Percentiles rank a stretch among this genome's conserved stretches.
phyloP scores from a whole-genome alignment of 768 basidiomycete species.

The Mycena vitilis region DNA sequence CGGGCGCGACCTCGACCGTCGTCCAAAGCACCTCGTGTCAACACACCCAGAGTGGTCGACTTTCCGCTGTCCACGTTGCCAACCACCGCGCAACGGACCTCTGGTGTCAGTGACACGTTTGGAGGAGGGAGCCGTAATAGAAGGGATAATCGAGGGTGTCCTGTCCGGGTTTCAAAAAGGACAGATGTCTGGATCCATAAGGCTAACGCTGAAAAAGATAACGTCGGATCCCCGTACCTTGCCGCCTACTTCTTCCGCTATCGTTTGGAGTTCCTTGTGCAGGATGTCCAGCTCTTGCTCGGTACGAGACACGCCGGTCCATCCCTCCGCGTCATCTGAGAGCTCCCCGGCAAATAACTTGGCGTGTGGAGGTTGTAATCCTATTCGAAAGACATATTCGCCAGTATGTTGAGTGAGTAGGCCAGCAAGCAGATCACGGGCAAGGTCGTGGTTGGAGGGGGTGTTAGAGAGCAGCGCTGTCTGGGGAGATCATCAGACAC shows the following conservation, averaged over 20 bases:
- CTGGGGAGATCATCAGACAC: conserved; percentile 45
- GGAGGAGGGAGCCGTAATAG: conserved; percentile 82
- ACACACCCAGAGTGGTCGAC: conserved; percentile 92
- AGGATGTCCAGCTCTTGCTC: conserved; percentile 64
- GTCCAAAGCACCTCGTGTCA: conserved; percentile 92
- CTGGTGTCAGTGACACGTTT: conserved; percentile 82
- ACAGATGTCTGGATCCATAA: conserved; percentile 59
- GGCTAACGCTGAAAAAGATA: background rate
- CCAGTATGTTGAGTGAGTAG: conserved; percentile 76
- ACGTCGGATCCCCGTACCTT: conserved; percentile 59
- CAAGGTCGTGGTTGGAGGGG: conserved; percentile 59
- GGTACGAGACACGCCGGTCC: conserved; percentile 65
- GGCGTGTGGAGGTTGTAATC: conserved; percentile 69
- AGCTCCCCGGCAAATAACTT: conserved; percentile 68
- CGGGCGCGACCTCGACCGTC: conserved; percentile 87
- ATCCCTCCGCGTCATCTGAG: conserved; percentile 58
- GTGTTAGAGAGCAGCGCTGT: conserved; percentile 56
- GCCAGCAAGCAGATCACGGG: conserved; percentile 72
- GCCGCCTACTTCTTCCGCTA: conserved; percentile 83
- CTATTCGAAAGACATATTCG: conserved; percentile 82
- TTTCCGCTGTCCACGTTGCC: conserved; percentile 97
- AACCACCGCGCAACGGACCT: conserved; percentile 95
- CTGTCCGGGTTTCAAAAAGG: conserved; percentile 59
- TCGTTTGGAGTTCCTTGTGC: conserved; percentile 53
- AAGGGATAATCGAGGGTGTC: conserved; percentile 67